Base-by-base conservation (phyloP, 2,329 filamentous ascomycete species). In the Ceratocystis harringtonii region DNA sequence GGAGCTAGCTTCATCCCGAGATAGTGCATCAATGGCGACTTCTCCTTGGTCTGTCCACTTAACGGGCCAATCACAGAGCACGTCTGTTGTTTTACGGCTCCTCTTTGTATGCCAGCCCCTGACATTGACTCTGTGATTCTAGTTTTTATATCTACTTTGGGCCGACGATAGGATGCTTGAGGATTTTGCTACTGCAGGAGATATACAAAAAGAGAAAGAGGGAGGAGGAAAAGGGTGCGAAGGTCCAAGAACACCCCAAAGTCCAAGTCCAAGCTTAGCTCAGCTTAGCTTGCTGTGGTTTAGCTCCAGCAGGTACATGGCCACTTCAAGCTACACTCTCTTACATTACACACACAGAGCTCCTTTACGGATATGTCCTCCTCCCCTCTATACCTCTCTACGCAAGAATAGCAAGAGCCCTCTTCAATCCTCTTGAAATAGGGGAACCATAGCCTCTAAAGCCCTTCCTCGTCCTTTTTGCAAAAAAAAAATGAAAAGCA, bases 111-210 rank as follows among this genome's bases (percentile, higher is more conserved):
- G 60, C 17, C 60, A 62, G 61, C 61, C 61, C 61, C 61, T 62
- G 61, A 62, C 61, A 50, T 48, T 50, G 41, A 58, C 52, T 58
- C 28, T 19, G 17, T 2, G 25, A 32, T 58, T 41, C 52, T n/a
- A 36, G 52, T 25, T 58, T 32, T 58, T 52, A 52, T 52, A 25
- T 25, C 60, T 45, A 36, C 58, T 61, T 61, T 61, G 36, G 61
- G 58, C 5, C n/a, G 19, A 12, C 43, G 5, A 15, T 50, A 8
- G 61, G 61, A 62, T 48, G 61, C 15, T 5, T 19, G 19, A 52
- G 48, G 48, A 52, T 52, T 52, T 25, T 52, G 19, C 61, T 62
- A 62, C 61, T 62, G 25, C 61, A 62, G 61, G 61, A 62, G 61
- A 62, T 25, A 19, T 5, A 25, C 36, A 43, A n/a, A 43, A 48